Percentiles rank a stretch among this genome's conserved stretches.
Evolutionary conservation across 176 grass and related monocot species (phyloP).

Genomic region (Microstegium vimineum): DNA sequence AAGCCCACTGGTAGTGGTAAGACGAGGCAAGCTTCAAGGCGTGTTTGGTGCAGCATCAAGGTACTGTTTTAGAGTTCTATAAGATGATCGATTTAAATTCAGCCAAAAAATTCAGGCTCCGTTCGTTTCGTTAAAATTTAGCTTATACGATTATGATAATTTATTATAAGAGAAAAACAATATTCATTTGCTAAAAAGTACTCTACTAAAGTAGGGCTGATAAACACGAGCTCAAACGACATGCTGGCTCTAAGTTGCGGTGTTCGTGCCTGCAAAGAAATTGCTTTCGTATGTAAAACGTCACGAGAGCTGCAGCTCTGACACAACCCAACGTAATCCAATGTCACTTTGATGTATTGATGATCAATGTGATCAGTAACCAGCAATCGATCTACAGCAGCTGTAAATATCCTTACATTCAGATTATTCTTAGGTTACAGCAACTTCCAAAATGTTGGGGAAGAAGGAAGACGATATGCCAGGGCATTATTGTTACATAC

Average conservation of each 20-base stretch:
- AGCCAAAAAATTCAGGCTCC: background rate
- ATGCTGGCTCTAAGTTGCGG: background rate
- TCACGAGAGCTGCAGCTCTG: background rate
- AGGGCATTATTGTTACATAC: constrained; percentile 41
- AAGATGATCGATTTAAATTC: too few relatives aligned
- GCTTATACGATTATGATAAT: too few relatives aligned
- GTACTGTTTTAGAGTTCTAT: too few relatives aligned
- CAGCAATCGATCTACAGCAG: constrained; percentile 22
- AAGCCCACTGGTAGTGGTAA: too few relatives aligned
- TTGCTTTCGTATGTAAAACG: background rate
- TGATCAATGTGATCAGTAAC: constrained; percentile 20
- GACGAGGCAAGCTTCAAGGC: too few relatives aligned
- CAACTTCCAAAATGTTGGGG: constrained; percentile 5
- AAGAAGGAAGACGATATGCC: constrained; percentile 3
- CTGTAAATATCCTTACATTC: constrained; percentile 32
- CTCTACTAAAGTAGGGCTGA: too few relatives aligned
- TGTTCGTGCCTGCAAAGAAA: background rate
- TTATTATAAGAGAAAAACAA: too few relatives aligned
- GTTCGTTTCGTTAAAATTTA: too few relatives aligned
- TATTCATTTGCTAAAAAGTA: too few relatives aligned
- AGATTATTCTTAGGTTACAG: constrained; percentile 49
- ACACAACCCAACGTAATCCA: background rate
- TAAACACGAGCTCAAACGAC: too few relatives aligned
- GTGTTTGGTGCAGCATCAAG: too few relatives aligned
- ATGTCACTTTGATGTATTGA: constrained; percentile 15